Conservation (phyloP, 1,139 yeast genomes). For the Geotrichum fermentans region DNA sequence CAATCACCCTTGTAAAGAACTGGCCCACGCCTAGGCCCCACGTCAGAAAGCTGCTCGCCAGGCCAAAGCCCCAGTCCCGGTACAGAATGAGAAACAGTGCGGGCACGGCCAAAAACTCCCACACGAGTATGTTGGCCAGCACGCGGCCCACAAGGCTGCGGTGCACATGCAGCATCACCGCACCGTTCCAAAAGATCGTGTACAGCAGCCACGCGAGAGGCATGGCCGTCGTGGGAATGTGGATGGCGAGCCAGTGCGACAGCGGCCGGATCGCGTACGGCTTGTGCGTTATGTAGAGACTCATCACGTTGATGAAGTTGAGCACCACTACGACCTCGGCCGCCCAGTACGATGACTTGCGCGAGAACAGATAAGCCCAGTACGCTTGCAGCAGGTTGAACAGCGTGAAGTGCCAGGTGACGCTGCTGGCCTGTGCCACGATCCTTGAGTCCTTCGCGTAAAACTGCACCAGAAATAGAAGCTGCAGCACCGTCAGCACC, state of each 20-base stretch:
- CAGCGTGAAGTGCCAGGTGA: conserved; percentile 58
- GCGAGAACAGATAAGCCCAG: conserved; percentile 60
- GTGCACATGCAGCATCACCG: conserved; percentile 49
- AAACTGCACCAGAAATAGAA: conserved; percentile 49
- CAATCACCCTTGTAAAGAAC: conserved; percentile 59
- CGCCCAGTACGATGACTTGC: conserved; percentile 46
- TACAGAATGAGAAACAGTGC: conserved; percentile 51
- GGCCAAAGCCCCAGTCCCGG: conserved; percentile 69
- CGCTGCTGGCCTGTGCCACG: conserved; percentile 20
- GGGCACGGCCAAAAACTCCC: conserved; percentile 74
- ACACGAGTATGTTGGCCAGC: conserved; percentile 64
- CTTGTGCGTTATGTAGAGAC: conserved; percentile 55
- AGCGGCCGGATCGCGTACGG: conserved; percentile 54
- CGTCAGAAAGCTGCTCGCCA: conserved; percentile 52
- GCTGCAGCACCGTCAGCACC: conserved; percentile 49
- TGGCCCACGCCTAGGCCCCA: conserved; percentile 70
- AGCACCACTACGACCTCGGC: conserved; percentile 53
- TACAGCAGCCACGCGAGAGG: conserved; percentile 56
- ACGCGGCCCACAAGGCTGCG: conserved; percentile 52
- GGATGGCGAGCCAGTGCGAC: conserved; percentile 52
- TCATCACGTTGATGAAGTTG: conserved; percentile 55
- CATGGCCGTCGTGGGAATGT: conserved; percentile 27
- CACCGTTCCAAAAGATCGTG: conserved; percentile 80
- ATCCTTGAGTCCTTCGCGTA: conserved; percentile 32
- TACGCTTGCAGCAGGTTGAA: conserved; percentile 56